phyloP scores from a whole-genome alignment of 1,139 yeast genomes.

The Suhomyces yuchorum region DNA sequence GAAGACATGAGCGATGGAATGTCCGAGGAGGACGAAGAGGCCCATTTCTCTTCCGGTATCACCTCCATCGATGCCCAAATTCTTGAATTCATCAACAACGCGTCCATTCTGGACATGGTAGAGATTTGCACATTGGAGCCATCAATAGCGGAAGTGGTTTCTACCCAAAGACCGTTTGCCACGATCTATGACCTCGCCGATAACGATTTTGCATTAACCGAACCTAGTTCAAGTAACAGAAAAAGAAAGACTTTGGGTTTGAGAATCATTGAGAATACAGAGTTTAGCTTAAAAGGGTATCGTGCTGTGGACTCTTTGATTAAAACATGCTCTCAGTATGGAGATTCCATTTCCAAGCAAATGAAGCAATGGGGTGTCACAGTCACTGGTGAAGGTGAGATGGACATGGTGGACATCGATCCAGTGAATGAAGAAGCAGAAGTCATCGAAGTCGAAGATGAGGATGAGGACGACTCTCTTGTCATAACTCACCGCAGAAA shows the following conservation, averaged over 20 bases:
- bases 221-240: constrained; percentile 26
- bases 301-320: constrained; percentile 92
- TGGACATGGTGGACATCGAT: constrained; percentile 53
- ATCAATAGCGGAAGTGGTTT: constrained; percentile 62
- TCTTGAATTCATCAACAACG: constrained; percentile 75
- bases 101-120: constrained; percentile 70
- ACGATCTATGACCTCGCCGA: constrained; percentile 60
- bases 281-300: constrained; percentile 77
- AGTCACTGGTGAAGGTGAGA: constrained; percentile 62
- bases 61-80: constrained; percentile 63
- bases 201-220: constrained; percentile 31
- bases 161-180: constrained; percentile 66
- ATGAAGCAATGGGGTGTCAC: constrained; percentile 87
- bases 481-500: constrained; percentile 17
- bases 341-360: constrained; percentile 67
- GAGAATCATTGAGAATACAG: constrained; percentile 70
- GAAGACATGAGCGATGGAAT: constrained; percentile 43
- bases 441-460: constrained; percentile 29
- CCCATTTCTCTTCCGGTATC: constrained; percentile 41
- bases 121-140: constrained; percentile 78
- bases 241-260: constrained; percentile 67
- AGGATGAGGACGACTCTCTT: constrained; percentile 24
- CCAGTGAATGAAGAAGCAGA: constrained; percentile 15
- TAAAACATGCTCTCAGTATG: constrained; percentile 78
- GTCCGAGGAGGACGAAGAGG: constrained; percentile 45